Evolutionary conservation across 1,284 basidiomycete species (phyloP), one percentile per base, ranked within the genome.

Genomic region (Puccinia novopanici): DNA sequence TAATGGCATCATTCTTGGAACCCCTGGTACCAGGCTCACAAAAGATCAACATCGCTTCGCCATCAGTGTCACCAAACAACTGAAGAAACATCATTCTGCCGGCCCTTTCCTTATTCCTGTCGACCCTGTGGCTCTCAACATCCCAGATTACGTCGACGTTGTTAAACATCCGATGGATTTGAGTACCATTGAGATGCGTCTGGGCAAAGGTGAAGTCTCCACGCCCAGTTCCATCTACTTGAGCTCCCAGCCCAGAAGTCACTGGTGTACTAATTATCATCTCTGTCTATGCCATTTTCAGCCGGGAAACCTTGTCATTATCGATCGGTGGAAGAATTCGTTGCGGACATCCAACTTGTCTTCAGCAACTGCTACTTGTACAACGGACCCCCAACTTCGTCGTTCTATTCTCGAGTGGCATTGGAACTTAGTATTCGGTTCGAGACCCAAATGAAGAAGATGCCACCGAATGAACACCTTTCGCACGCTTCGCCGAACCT

Each of bases 101-200:
- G 86, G 85, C 9, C 91, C 94, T 0, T 99, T 99, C 87, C 87
- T 92, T 75, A 88, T 88, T 76, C 95, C 97, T 24, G 97, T 99
- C 81, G 95, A 99, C 85, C 89, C 91, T n/a, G 89, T 96, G 82
- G 91, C 90, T 0, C 89, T 98, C 82, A 91, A 91, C 83, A 92
- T 99, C 82, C 97, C 95, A 17, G 94, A 96, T 85, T 99, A 99
- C 85, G 90, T 89, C 67, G 89, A 89, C 78, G 91, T 98, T 84
- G 91, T 99, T 87, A 92, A 91, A 84, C 90, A 89, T 48, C 97
- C 97, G 0, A 98, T 98, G 93, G 97, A 99, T 86, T 89, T 84
- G 97, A 98, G 87, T 88, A 97, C 13, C 68, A 68, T 3, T 72
- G 83, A 83, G n/a, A 84, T n/a, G n/a, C n/a, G n/a, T n/a, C n/a